Conservation (phyloP, 306 rosid species). For the Prunus mume region DNA sequence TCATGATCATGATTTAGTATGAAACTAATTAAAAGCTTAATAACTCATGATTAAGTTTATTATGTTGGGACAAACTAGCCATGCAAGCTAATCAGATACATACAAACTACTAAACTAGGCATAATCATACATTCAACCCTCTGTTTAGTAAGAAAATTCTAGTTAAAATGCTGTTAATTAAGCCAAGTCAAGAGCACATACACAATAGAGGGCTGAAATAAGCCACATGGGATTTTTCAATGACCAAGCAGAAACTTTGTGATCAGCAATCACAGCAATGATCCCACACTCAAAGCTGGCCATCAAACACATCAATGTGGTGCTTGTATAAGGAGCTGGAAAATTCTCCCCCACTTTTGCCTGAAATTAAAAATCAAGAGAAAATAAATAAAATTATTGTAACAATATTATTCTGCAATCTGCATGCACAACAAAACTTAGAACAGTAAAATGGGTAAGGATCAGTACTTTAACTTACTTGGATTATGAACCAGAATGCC, state of each 20-base stretch:
- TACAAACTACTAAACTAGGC: too few relatives aligned
- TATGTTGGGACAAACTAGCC: too few relatives aligned
- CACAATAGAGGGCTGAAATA: conserved; percentile 53
- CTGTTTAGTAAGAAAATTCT: too few relatives aligned
- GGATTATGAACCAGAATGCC: conserved; percentile 65
- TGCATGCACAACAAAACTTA: neutral
- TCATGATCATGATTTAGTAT: neutral
- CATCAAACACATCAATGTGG: conserved; percentile 50
- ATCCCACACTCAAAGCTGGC: conserved; percentile 57
- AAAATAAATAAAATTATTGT: neutral
- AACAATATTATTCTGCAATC: neutral
- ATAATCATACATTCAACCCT: too few relatives aligned
- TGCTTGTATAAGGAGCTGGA: conserved; percentile 81
- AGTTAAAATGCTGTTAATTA: too few relatives aligned
- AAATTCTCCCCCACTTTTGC: conserved; percentile 57
- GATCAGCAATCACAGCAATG: conserved; percentile 50
- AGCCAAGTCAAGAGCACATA: conserved; percentile 15
- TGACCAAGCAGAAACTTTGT: conserved; percentile 53
- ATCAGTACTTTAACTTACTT: conserved; percentile 34
- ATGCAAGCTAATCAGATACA: too few relatives aligned
- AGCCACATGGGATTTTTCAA: conserved; percentile 42
- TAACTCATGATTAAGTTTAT: neutral
- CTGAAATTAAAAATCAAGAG: conserved; percentile 31
- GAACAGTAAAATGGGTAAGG: neutral
- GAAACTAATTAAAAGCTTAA: neutral